Conservation (phyloP, 306 rosid species). For the Acacia confusa region DNA sequence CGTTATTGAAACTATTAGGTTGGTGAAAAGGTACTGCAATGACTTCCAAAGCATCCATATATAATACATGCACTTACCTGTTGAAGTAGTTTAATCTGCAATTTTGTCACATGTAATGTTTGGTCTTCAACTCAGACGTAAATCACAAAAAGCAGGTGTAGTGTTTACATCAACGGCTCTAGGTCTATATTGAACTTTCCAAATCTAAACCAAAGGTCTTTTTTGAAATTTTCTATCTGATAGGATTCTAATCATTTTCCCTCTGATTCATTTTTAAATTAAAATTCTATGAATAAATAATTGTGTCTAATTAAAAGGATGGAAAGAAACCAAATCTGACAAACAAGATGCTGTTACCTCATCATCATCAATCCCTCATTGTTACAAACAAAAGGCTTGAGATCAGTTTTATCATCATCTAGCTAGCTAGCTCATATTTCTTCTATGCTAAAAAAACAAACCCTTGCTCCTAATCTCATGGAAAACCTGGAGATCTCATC, state of each 20-base stretch:
- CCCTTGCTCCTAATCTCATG: conserved; percentile 47
- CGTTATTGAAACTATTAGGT: background rate
- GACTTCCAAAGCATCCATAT: conserved; percentile 16
- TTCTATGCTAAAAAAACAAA: conserved; percentile 35
- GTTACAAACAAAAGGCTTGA: conserved; percentile 25
- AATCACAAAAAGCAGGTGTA: conserved; percentile 2
- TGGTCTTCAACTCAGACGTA: conserved; percentile 17
- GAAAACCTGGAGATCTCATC: conserved; percentile 37
- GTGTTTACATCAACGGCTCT: conserved; percentile 14
- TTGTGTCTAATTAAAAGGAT: conserved; percentile 6
- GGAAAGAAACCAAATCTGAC: conserved; percentile 48
- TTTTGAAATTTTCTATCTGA: conserved; percentile 17
- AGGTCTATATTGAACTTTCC: background rate
- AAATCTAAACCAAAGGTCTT: conserved; percentile 22
- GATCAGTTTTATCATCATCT: conserved; percentile 20
- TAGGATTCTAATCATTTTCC: conserved; percentile 29
- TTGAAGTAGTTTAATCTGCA: conserved; percentile 21
- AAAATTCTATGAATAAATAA: conserved; percentile 13
- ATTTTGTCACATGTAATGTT: conserved; percentile 34
- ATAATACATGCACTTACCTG: background rate
- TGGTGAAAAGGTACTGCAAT: background rate
- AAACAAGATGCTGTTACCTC: conserved; percentile 42
- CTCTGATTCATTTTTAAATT: conserved; percentile 17
- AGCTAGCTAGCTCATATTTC: conserved; percentile 18
- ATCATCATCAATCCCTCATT: conserved; percentile 40